Evolutionary conservation across 352 stramenopile species (phyloP), one percentile per base, ranked within the genome.

Genomic region (Thalassiosira mediterranea): DNA sequence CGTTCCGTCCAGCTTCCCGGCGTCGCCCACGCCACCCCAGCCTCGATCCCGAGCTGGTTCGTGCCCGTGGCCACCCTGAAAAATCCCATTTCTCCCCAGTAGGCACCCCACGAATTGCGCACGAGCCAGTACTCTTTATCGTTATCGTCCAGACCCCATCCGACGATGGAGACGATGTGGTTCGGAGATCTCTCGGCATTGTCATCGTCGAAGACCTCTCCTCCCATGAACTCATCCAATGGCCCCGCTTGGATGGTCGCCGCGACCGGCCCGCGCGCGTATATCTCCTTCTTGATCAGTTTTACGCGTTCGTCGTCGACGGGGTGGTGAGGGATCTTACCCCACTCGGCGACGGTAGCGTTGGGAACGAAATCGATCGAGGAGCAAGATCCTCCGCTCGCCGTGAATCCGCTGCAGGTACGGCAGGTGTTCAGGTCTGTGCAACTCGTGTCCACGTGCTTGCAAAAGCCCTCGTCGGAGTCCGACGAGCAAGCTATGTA

Each of bases 161-260:
- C 97, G 0, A 97, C 95, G 79, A 99, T 96, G 2, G 90, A 95
- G 58, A 98, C 97, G 58, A 97, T 95, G 78, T 99, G 91, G 75
- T 98, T 97, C 2, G 76, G 72, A 10, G 57, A 5, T 49, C 67
- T 62, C n/a, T 49, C 67, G 37, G 67, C 79, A 8, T 38, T 64
- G 8, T 83, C 69, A 56, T 88, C 76, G 23, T 79, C 73, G 52
- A 87, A 92, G 65, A 98, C 93, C 72, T 97, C 91, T 19, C 96
- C 96, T 7, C 95, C 96, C 1, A 90, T 93, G 87, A 98, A 99
- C 37, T 95, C 88, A 25, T 86, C 78, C 57, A 95, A 84, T 1
- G 87, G 85, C 31, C 91, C 95, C 48, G 97, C 96, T 47, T 97
- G 95, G 32, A 98, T 95, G 38, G 89, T 96, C 74, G 95, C 97